Conservation (phyloP, 2,329 filamentous ascomycete species). For the Catunica adiposa region DNA sequence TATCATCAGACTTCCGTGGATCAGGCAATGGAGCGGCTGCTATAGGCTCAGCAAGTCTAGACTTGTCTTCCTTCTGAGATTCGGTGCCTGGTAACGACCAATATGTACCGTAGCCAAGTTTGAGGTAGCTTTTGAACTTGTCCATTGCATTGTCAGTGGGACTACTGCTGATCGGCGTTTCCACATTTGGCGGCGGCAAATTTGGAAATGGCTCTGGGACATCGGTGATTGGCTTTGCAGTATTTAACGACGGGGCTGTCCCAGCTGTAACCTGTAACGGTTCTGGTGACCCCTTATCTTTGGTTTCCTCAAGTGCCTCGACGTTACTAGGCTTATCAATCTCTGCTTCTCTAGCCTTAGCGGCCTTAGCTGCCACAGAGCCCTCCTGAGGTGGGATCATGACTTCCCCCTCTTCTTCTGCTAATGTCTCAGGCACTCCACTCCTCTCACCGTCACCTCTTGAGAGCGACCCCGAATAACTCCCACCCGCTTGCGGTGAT, state of each 20-base stretch:
- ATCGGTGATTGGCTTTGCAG: background rate
- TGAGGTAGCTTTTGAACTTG: constrained; percentile 47
- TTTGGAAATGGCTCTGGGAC: constrained; percentile 1
- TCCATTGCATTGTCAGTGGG: constrained; percentile 29
- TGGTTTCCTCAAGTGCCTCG: too few species aligned
- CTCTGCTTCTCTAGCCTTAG: background rate
- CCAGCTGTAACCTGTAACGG: background rate
- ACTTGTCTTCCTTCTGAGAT: constrained; percentile 4
- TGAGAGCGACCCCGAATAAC: background rate
- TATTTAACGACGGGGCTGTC: background rate
- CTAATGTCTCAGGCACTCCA: background rate
- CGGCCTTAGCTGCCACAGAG: background rate
- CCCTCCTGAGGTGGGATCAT: background rate
- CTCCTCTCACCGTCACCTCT: background rate
- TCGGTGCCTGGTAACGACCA: constrained; percentile 26
- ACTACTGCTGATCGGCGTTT: background rate
- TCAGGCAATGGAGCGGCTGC: constrained; percentile 4
- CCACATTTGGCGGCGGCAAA: background rate
- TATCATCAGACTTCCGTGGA: constrained; percentile 13
- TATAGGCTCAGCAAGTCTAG: background rate
- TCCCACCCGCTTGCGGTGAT: background rate
- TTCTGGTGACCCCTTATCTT: too few species aligned
- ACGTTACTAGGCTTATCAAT: background rate
- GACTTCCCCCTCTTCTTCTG: background rate
- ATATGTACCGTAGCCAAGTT: constrained; percentile 50